Percentiles rank a stretch among this genome's conserved stretches.
Evolutionary conservation across 108 stramenopile species (phyloP).

Genomic region (Schizochytrium sp.): DNA sequence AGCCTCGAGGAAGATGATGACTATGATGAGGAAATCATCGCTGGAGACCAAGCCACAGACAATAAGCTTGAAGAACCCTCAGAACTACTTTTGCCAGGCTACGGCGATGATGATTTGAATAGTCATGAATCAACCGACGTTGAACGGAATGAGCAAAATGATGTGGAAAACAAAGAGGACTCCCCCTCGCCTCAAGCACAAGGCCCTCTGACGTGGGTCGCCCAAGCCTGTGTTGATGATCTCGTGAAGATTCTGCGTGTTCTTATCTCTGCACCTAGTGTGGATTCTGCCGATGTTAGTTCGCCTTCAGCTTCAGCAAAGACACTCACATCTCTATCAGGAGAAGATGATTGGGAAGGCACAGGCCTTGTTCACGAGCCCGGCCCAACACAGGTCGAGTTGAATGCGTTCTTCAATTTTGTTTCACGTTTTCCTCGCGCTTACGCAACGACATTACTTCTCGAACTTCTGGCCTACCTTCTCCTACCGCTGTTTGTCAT

Average conservation of each 20-base stretch:
- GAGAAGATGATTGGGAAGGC: not conserved
- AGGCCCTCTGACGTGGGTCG: not conserved
- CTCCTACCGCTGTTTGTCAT: conserved; percentile 11
- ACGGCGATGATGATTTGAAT: not conserved
- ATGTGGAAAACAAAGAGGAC: too few species aligned
- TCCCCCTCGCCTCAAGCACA: not conserved
- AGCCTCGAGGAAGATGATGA: not conserved
- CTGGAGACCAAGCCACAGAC: too few species aligned
- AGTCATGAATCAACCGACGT: not conserved
- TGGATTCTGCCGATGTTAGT: not conserved
- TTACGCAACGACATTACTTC: not conserved
- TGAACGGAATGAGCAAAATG: too few species aligned
- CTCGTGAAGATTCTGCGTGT: conserved; percentile 17
- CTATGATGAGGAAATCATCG: not conserved
- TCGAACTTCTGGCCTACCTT: not conserved
- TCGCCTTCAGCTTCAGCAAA: conserved; percentile 9
- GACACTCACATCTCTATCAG: not conserved
- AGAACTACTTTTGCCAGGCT: not conserved
- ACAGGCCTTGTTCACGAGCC: not conserved
- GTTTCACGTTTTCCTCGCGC: not conserved
- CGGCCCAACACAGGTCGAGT: not conserved
- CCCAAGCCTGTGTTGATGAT: not conserved
- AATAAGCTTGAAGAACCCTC: too few species aligned
- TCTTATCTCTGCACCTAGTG: conserved; percentile 1
- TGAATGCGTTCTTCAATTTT: conserved; percentile 24